Evolutionary conservation across 306 rosid genomes (phyloP).

Genomic region (Casuarina equisetifolia): DNA sequence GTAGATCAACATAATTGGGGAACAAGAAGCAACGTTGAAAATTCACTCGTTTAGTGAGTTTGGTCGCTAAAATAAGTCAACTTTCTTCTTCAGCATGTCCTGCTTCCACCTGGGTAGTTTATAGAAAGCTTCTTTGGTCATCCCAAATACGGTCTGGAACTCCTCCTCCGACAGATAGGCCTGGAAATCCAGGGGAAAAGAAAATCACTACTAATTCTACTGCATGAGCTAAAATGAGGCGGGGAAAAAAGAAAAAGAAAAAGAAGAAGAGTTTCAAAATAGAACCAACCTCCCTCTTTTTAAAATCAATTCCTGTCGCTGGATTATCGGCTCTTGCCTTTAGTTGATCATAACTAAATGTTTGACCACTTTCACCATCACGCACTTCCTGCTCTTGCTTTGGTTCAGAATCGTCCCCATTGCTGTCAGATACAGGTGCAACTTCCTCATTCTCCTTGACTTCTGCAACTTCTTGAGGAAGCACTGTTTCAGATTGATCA

Average conservation of each 20-base stretch:
- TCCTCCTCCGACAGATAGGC: constrained; percentile 87
- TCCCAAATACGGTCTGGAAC: constrained; percentile 65
- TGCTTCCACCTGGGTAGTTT: constrained; percentile 96
- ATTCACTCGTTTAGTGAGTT: constrained; percentile 27
- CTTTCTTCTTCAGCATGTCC: constrained; percentile 92
- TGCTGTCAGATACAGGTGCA: constrained; percentile 47
- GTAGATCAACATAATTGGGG: constrained; percentile 44
- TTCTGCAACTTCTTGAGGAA: constrained; percentile 57
- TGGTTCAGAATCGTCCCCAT: constrained; percentile 45
- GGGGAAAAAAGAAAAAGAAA: too few relatives aligned
- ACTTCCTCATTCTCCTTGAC: constrained; percentile 57
- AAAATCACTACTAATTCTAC: constrained; percentile 19
- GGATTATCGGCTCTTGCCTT: constrained; percentile 77
- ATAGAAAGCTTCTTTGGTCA: constrained; percentile 76
- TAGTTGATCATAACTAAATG: constrained; percentile 81
- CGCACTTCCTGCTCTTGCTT: constrained; percentile 56
- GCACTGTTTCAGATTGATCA: constrained; percentile 53
- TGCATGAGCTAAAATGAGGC: constrained; percentile 2
- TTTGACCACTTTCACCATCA: constrained; percentile 39
- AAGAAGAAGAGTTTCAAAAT: constrained; percentile 5
- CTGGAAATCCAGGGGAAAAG: constrained; percentile 39
- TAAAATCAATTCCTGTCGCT: constrained; percentile 83
- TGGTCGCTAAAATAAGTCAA: constrained; percentile 66
- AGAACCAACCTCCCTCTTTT: constrained; percentile 81
- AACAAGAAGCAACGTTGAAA: constrained; percentile 37